Base-by-base conservation (phyloP, 2,329 filamentous ascomycete species). In the Chalaropsis ovoidea region DNA sequence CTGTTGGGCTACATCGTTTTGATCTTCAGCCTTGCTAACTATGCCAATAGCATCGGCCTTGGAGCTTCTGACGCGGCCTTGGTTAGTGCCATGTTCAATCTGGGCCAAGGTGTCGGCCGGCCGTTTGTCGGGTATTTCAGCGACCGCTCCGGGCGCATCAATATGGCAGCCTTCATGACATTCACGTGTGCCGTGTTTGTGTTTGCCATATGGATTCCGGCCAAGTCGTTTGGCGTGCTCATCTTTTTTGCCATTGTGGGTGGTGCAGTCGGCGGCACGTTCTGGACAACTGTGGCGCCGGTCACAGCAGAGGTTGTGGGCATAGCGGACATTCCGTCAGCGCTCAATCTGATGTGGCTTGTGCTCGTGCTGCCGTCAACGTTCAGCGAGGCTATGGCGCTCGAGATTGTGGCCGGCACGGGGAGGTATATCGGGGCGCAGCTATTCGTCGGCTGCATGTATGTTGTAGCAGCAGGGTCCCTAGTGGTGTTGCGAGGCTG, bases 21-120 rank as follows among this genome's bases (percentile, higher is more conserved):
- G n/a, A 80, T 91, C 56, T 93, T 91, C 74, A 87, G 84, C 11
- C 76, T 92, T 58, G 85, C 88, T 15, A 88, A 86, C 72, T 93
- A 90, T 71, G 86, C 86, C 45, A 80, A 82, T 65, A 80, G 80
- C 3, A 82, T 91, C 54, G 88, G 88, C 0, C 80, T 91, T 39
- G 79, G 79, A 0, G 78, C 87, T 1, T 79, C 81, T 4, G 84
- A 92, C 71, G 88, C 86, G 6, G 85, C 85, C 0, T 78, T 90
- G 17, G 79, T 90, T 58, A 86, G 84, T n/a, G 89, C 89, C 3
- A 74, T 91, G 45, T 80, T 92, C 70, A 92, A 90, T 72, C 72
- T 84, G n/a, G 79, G 79, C 0, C 83, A 86, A 72, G 87, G 81
- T 1, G 68, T 91, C 11, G 89, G 89, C 1, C 79, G 89, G 13